Base-by-base conservation (phyloP, 441 rosid genomes). In the Macaranga tanarius region DNA sequence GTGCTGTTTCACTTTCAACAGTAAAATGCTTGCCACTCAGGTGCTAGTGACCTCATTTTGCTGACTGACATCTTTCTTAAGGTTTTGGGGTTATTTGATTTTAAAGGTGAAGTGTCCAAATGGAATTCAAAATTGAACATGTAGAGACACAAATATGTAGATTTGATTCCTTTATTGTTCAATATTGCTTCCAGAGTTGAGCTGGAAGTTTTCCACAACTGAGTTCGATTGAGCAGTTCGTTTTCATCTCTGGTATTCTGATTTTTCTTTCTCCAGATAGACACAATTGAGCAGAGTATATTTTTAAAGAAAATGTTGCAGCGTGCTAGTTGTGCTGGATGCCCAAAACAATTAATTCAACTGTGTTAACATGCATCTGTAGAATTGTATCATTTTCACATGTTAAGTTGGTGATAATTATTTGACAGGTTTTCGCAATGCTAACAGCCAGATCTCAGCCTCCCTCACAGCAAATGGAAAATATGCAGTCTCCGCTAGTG, bases 361-460 rank as follows among this genome's bases (percentile, higher is more conserved):
- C 11, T 61, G 34, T 40, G 61, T 61, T 2, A 19, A 11, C 61
- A 16, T 57, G 52, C 69, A 65, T 48, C 19, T 79, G 45, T 68
- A 45, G 71, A 63, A 44, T 47, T 59, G 15, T 66, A 45, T 48
- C 71, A 70, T 74, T 77, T 38, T 70, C 52, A 60, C n/a, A 22
- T 66, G 19, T 62, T 13, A 71, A 62, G 71, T 65, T 75, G 72
- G 62, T 40, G 65, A 66, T 76, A 59, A 10, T 77, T 60, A 50
- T 68, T 11, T 79, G 71, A 65, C 91, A 95, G 99, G 99, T 61
- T 95, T 95, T 80, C 94, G 95, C 7, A 95, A 91, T 81, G 80
- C 94, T 11, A 91, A 86, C 85, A 90, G 99, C 84, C 97, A 90
- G 81, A 95, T 95, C 76, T 91, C 94, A 20, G 98, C 97, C 66